These are phyloP conservation scores for Maudiozyma serrabonitensis DNA, from an alignment of 805 yeast species.

Conservation along the genomic window DNA sequence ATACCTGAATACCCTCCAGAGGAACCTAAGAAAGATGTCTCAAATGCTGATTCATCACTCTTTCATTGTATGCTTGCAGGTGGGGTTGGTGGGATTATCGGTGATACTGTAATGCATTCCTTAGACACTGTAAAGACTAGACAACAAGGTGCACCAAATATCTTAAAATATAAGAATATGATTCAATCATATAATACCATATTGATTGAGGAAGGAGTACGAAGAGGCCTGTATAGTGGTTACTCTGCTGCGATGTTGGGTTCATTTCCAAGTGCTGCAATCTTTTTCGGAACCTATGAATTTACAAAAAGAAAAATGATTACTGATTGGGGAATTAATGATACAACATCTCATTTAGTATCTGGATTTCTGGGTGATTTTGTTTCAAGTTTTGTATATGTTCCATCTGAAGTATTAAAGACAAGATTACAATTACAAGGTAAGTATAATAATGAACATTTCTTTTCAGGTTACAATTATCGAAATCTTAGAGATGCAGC, in stretches of 20 bases:
- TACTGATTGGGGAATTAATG: conserved; percentile 54
- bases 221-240: conserved; percentile 84
- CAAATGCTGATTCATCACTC: conserved; percentile 3
- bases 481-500: conserved; percentile 65
- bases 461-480: conserved; percentile 80
- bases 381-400: conserved; percentile 79
- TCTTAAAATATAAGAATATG: conserved; percentile 60
- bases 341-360: conserved; percentile 65
- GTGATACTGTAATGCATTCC: conserved; percentile 91
- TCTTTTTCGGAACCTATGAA: conserved; percentile 91
- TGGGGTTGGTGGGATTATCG: conserved; percentile 88
- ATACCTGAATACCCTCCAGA: background rate
- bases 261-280: conserved; percentile 85
- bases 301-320: conserved; percentile 62
- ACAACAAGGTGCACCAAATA: conserved; percentile 83
- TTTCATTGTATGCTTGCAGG: conserved; percentile 43
- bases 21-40: background rate
- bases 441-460: conserved; percentile 65
- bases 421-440: conserved; percentile 93
- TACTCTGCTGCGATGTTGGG: conserved; percentile 88
- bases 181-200: conserved; percentile 67
- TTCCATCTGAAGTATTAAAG: conserved; percentile 90
- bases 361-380: conserved; percentile 95
- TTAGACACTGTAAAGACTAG: conserved; percentile 93
- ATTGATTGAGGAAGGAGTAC: conserved; percentile 73